Conservation (phyloP, 495 filamentous ascomycete genomes). For the Neurospora cerealis region DNA sequence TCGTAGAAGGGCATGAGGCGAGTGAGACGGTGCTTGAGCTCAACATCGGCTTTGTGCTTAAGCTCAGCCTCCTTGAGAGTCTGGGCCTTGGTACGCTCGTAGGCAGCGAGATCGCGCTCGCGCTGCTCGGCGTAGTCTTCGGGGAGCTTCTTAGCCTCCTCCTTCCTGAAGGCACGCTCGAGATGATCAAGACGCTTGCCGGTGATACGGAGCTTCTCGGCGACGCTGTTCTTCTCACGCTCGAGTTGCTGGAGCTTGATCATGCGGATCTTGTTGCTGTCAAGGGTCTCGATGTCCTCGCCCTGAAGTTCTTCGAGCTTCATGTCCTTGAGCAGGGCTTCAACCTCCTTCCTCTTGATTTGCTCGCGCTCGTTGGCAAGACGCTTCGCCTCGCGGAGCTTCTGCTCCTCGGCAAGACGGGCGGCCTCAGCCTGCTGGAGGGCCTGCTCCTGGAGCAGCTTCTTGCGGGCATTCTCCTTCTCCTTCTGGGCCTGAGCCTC, state of each 20-base stretch:
- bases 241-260: conserved; percentile 93
- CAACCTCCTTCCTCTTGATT: conserved; percentile 85
- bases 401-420: conserved; percentile 82
- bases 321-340: conserved; percentile 91
- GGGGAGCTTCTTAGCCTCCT: conserved; percentile 84
- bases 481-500: conserved; percentile 76
- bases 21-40: conserved; percentile 81
- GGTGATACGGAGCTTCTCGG: conserved; percentile 80
- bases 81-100: conserved; percentile 67
- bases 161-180: conserved; percentile 90
- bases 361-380: conserved; percentile 82
- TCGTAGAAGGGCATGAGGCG: conserved; percentile 75
- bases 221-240: conserved; percentile 91
- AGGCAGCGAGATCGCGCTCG: conserved; percentile 66
- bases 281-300: conserved; percentile 64
- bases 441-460: conserved; percentile 73
- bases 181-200: conserved; percentile 96
- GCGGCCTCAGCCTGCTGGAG: conserved; percentile 77
- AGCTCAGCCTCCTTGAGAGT: conserved; percentile 67
- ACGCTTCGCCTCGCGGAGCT: conserved; percentile 79
- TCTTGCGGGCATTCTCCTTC: conserved; percentile 81
- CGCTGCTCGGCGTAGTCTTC: conserved; percentile 81
- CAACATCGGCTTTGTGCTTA: conserved; percentile 81
- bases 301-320: conserved; percentile 80
- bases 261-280: conserved; percentile 78